These are phyloP conservation scores for Plasmodium billcollinsi DNA, from an alignment of 169 alveolate species.

Conservation along the genomic window DNA sequence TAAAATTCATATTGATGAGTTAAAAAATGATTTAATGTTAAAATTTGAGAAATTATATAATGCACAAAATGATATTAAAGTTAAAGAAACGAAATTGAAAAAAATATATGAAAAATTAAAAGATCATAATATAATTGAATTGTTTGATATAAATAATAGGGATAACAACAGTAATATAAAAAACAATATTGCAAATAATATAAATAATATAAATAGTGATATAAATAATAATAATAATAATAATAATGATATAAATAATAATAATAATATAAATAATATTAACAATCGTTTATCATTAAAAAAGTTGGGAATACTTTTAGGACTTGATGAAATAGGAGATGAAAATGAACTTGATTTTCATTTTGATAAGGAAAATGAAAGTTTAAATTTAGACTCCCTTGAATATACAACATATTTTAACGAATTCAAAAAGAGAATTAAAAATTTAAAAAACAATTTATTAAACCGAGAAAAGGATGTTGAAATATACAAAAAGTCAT, in stretches of 20 bases:
- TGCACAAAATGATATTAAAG: conserved; percentile 68
- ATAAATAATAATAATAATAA: background rate
- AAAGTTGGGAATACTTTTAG: background rate
- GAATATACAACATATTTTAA: conserved; percentile 58
- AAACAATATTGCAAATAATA: too few relatives aligned
- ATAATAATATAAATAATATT: background rate
- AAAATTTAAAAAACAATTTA: conserved; percentile 51
- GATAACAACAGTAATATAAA: background rate
- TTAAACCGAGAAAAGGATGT: conserved; percentile 43
- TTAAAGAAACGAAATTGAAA: conserved; percentile 64
- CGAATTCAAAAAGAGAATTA: conserved; percentile 53
- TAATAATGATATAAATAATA: background rate
- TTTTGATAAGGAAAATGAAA: conserved; percentile 47
- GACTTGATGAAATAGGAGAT: too few relatives aligned
- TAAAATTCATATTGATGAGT: conserved; percentile 41
- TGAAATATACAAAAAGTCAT: conserved; percentile 55
- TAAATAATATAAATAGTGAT: too few relatives aligned
- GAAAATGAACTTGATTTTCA: conserved; percentile 5
- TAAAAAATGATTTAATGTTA: conserved; percentile 59
- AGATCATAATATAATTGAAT: conserved; percentile 35
- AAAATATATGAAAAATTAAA: conserved; percentile 66
- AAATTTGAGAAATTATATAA: conserved; percentile 45
- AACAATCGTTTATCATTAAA: conserved; percentile 16
- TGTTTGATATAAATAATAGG: conserved; percentile 40
- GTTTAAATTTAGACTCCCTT: conserved; percentile 39